Percentiles rank a stretch among this genome's conserved stretches.
Evolutionary conservation across 768 basidiomycete species (phyloP).

Genomic region (Phylloporus rhodoxanthus): DNA sequence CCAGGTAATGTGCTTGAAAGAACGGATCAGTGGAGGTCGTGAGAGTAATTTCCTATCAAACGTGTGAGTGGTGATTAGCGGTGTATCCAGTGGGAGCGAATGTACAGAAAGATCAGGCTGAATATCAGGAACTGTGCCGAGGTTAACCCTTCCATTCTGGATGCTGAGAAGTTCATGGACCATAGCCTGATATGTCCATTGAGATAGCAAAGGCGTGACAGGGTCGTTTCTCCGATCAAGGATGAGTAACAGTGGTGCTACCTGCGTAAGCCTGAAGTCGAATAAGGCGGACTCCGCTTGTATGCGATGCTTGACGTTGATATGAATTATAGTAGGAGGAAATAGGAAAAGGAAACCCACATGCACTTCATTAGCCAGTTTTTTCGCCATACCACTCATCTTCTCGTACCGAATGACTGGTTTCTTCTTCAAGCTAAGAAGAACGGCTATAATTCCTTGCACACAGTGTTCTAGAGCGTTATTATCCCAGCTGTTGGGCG

Average conservation of each 20-base stretch:
- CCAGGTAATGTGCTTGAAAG: conserved; percentile 83
- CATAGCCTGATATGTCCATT: conserved; percentile 99
- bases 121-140: conserved; percentile 80
- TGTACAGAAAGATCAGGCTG: conserved; percentile 77
- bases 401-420: conserved; percentile 91
- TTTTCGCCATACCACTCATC: conserved; percentile 89
- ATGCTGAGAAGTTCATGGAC: conserved; percentile 94
- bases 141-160: conserved; percentile 86
- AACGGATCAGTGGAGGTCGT: conserved; percentile 90
- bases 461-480: conserved; percentile 71
- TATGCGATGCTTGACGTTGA: conserved; percentile 58
- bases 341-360: conserved; percentile 33
- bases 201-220: conserved; percentile 90
- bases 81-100: conserved; percentile 9
- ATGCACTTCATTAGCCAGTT: conserved; percentile 80
- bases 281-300: conserved; percentile 79
- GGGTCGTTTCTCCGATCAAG: conserved; percentile 96
- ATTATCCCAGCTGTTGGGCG: conserved; percentile 67
- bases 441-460: conserved; percentile 75
- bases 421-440: conserved; percentile 94
- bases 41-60: conserved; percentile 80
- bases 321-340: conserved; percentile 4
- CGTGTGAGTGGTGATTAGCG: conserved; percentile 10
- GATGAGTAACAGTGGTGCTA: conserved; percentile 84
- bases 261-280: conserved; percentile 86